phyloP scores from a whole-genome alignment of 495 filamentous ascomycete genomes.

The Lasiosphaeria hispida region DNA sequence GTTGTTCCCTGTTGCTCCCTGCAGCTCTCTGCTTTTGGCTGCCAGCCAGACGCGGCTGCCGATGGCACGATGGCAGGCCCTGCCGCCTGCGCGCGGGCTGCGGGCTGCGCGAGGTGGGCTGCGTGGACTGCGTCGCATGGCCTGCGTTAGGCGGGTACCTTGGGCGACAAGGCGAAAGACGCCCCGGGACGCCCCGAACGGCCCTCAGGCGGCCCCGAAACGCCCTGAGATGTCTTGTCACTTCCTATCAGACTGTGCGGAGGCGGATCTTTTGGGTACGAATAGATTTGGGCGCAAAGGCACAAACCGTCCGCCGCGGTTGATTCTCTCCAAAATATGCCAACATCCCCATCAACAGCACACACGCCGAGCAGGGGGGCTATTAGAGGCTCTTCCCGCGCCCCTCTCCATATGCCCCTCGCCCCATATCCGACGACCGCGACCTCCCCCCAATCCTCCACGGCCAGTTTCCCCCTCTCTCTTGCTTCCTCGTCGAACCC shows the following conservation, averaged over 20 bases:
- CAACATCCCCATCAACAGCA: constrained; percentile 1
- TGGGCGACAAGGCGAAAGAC: constrained; percentile 1
- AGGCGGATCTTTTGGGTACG: constrained; percentile 11
- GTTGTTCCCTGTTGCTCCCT: neutral
- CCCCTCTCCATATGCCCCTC: constrained; percentile 4
- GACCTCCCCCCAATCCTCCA: constrained; percentile 21
- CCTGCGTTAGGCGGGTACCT: constrained; percentile 12
- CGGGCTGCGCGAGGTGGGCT: neutral
- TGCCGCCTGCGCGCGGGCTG: neutral
- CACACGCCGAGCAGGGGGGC: constrained; percentile 15
- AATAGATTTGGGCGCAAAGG: constrained; percentile 13
- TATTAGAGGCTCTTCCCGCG: constrained; percentile 21
- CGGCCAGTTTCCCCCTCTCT: constrained; percentile 14
- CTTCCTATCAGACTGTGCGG: constrained; percentile 9
- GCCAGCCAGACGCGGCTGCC: constrained; percentile 13
- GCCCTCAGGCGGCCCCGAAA: neutral
- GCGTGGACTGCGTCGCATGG: neutral
- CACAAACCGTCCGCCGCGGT: constrained; percentile 11
- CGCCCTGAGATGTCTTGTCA: neutral
- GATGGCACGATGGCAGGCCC: neutral
- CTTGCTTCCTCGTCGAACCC: constrained; percentile 1
- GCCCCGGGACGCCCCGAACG: neutral
- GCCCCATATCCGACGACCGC: constrained; percentile 29
- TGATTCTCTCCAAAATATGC: constrained; percentile 6
- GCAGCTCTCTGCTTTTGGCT: constrained; percentile 8